Percentiles rank a stretch among this genome's conserved stretches.
Evolutionary conservation across 2,329 filamentous ascomycete species (phyloP).

Genomic region (Fusarium sp.): DNA sequence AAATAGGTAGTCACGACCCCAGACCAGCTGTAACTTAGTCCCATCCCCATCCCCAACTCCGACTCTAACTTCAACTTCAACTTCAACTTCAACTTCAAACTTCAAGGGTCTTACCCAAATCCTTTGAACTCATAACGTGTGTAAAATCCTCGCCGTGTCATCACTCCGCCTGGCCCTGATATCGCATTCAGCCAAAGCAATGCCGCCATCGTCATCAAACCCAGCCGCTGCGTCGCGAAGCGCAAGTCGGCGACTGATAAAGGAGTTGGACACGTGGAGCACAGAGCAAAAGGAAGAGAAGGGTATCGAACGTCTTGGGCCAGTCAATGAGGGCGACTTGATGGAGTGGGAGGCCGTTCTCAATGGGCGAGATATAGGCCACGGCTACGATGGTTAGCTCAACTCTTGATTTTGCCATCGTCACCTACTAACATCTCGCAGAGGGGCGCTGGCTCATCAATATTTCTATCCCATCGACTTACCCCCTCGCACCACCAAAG

Average conservation of each 20-base stretch:
- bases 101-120: not conserved
- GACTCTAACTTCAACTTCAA: not conserved
- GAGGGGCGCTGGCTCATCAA: conserved; percentile 83
- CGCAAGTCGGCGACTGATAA: conserved; percentile 65
- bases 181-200: conserved; percentile 12
- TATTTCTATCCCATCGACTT: conserved; percentile 79
- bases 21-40: conserved; percentile 1
- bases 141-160: not conserved
- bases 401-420: not conserved
- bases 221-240: conserved; percentile 49
- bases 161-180: not conserved
- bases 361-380: conserved; percentile 64
- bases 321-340: conserved; percentile 63
- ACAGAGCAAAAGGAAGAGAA: conserved; percentile 58
- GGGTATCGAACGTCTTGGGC: conserved; percentile 68
- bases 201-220: conserved; percentile 31
- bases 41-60: not conserved
- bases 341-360: conserved; percentile 68
- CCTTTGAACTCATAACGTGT: not conserved
- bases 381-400: conserved; percentile 63
- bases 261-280: conserved; percentile 65
- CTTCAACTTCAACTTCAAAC: not conserved
- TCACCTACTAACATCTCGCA: conserved; percentile 39
- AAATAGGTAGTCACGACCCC: conserved; percentile 28
- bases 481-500: conserved; percentile 80